These are phyloP conservation scores for Fusarium sacchari DNA, from an alignment of 2,329 filamentous ascomycete genomes.

Conservation along the genomic window DNA sequence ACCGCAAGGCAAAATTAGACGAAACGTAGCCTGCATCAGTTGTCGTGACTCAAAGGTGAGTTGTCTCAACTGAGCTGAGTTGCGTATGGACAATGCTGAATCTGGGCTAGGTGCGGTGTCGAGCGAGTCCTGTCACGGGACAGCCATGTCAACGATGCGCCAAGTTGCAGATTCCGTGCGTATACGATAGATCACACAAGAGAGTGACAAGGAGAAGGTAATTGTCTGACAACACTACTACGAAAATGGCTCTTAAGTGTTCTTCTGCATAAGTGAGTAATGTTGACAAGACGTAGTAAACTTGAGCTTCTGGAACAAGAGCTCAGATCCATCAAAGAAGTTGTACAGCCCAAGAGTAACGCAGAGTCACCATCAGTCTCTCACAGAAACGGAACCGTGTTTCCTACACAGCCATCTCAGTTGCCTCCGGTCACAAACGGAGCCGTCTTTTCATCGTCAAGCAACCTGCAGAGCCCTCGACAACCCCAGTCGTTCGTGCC, in stretches of 20 bases:
- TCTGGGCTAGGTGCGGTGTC: conserved; percentile 55
- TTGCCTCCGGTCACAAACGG: conserved; percentile 12
- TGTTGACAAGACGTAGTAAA: conserved; percentile 53
- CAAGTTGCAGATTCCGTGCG: conserved; percentile 56
- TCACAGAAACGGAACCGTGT: conserved; percentile 38
- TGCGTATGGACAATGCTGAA: conserved; percentile 58
- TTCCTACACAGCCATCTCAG: conserved; percentile 31
- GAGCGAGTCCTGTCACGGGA: conserved; percentile 51
- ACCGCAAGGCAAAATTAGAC: conserved; percentile 45
- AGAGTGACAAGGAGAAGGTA: conserved; percentile 58
- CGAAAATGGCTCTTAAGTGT: not conserved
- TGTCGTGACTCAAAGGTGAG: conserved; percentile 55
- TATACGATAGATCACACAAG: conserved; percentile 60
- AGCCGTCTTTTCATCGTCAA: conserved; percentile 11
- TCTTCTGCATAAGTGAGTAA: conserved; percentile 18
- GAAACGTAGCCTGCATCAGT: conserved; percentile 53
- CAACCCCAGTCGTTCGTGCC: conserved; percentile 6
- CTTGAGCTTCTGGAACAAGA: conserved; percentile 65
- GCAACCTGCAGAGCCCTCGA: conserved; percentile 1
- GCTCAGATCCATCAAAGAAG: conserved; percentile 64
- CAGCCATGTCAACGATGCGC: conserved; percentile 57
- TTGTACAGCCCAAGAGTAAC: conserved; percentile 50
- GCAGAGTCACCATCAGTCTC: conserved; percentile 43
- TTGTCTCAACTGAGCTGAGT: not conserved
- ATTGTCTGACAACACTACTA: not conserved